Evolutionary conservation across 331 rosid genomes (phyloP).

Genomic region (Saraca asoca): DNA sequence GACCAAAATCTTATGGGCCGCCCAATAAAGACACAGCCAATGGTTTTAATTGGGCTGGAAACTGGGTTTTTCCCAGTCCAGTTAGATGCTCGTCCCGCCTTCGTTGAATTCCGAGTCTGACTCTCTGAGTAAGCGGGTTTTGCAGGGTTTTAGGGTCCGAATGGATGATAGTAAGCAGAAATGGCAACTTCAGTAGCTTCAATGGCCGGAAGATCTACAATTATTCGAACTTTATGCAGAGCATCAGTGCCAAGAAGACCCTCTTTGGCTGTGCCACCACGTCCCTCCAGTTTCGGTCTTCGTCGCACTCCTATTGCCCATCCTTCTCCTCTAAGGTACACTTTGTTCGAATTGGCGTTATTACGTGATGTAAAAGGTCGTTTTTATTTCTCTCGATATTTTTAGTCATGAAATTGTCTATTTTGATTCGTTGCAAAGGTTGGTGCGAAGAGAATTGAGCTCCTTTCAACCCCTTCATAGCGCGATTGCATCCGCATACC

Average conservation of each 20-base stretch:
- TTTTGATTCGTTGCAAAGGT: slow-evolving; percentile 29
- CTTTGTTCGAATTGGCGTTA: not conserved
- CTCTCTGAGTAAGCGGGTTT: slow-evolving; percentile 18
- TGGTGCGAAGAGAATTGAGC: slow-evolving; percentile 58
- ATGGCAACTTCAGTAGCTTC: slow-evolving; percentile 13
- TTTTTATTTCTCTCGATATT: not conserved
- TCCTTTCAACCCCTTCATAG: slow-evolving; percentile 47
- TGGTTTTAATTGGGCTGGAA: no score
- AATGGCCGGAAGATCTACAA: slow-evolving; percentile 27
- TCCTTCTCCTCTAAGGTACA: slow-evolving; percentile 40
- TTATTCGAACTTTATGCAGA: slow-evolving; percentile 17
- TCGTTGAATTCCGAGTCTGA: not conserved
- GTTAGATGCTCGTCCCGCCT: not conserved
- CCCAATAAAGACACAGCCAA: no score
- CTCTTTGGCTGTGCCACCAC: not conserved
- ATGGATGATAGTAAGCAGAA: not conserved
- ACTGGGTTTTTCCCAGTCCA: not conserved
- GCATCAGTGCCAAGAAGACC: slow-evolving; percentile 3
- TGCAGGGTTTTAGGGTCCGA: slow-evolving; percentile 32
- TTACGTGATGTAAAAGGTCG: not conserved
- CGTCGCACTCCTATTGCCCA: not conserved
- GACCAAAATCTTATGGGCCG: no score
- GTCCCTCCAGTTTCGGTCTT: slow-evolving; percentile 3
- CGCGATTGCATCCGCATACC: slow-evolving; percentile 52
- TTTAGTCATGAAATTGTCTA: not conserved